These are phyloP conservation scores for Medicago ruthenica DNA, from an alignment of 306 rosid species.

Conservation along the genomic window DNA sequence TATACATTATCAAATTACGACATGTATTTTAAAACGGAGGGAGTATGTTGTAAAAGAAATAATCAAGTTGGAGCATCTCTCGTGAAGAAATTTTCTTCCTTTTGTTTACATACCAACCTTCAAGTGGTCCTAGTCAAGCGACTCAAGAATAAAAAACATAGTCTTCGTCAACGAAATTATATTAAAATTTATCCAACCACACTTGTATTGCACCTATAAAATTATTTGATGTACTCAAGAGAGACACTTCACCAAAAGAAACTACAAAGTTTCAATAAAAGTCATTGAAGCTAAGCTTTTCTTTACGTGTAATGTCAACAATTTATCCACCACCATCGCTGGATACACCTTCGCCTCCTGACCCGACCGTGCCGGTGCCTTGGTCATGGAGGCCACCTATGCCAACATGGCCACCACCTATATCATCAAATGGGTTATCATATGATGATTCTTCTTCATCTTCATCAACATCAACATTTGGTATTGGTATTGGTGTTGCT, in stretches of 20 bases:
- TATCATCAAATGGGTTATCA: constrained; percentile 4
- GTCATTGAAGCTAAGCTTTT: background rate
- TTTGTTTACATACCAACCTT: constrained; percentile 6
- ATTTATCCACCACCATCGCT: constrained; percentile 2
- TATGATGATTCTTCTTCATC: constrained; percentile 3
- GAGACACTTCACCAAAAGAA: too few species aligned
- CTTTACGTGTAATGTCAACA: background rate
- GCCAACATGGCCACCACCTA: constrained; percentile 27
- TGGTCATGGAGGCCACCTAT: constrained; percentile 11
- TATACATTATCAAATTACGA: too few species aligned
- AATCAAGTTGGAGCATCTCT: constrained; percentile 14
- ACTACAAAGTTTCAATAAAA: background rate
- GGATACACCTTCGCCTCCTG: background rate
- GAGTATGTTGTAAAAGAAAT: too few species aligned
- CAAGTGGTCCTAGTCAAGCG: background rate
- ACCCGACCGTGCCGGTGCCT: background rate
- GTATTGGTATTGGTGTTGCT: constrained; percentile 32
- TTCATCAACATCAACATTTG: constrained; percentile 11
- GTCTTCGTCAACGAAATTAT: background rate
- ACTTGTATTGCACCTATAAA: background rate
- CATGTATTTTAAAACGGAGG: too few species aligned
- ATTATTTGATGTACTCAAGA: background rate
- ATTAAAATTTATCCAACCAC: background rate
- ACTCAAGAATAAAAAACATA: background rate
- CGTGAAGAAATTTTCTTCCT: background rate